Conservation (phyloP, 768 basidiomycete genomes). For the Amanita fuliginea region DNA sequence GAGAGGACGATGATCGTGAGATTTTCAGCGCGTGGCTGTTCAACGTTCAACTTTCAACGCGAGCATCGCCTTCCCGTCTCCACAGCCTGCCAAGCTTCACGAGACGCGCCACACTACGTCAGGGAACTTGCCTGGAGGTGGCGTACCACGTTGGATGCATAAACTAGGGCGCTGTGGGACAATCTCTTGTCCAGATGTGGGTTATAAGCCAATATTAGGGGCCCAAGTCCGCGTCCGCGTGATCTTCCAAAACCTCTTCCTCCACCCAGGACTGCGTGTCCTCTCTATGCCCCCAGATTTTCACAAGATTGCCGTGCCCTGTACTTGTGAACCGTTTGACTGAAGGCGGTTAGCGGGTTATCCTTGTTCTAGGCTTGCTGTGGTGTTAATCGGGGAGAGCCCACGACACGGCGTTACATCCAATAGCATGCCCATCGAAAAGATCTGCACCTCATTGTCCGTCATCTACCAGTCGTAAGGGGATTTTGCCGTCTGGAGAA, state of each 20-base stretch:
- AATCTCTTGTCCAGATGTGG: conserved; percentile 90
- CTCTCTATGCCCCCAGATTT: conserved; percentile 87
- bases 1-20: too few relatives aligned
- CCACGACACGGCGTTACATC: conserved; percentile 97
- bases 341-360: conserved; percentile 35
- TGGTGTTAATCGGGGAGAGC: conserved; percentile 78
- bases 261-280: conserved; percentile 84
- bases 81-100: conserved; percentile 96
- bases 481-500: conserved; percentile 93
- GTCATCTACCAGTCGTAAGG: conserved; percentile 56
- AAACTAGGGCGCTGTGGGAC: conserved; percentile 60
- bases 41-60: too few relatives aligned
- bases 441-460: conserved; percentile 94
- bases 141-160: conserved; percentile 28
- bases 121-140: conserved; percentile 71
- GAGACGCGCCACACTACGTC: conserved; percentile 99
- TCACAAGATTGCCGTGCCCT: conserved; percentile 92
- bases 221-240: conserved; percentile 99
- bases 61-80: conserved; percentile 93
- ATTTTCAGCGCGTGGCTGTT: too few relatives aligned
- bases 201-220: conserved; percentile 90
- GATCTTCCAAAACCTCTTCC: conserved; percentile 84
- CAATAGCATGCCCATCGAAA: conserved; percentile 92
- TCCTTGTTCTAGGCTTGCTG: conserved; percentile 34
- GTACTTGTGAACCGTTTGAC: conserved; percentile 92